Evolutionary conservation across 257 asterid species (phyloP), one percentile per base, ranked within the genome.

Genomic region (Solanum okadae): DNA sequence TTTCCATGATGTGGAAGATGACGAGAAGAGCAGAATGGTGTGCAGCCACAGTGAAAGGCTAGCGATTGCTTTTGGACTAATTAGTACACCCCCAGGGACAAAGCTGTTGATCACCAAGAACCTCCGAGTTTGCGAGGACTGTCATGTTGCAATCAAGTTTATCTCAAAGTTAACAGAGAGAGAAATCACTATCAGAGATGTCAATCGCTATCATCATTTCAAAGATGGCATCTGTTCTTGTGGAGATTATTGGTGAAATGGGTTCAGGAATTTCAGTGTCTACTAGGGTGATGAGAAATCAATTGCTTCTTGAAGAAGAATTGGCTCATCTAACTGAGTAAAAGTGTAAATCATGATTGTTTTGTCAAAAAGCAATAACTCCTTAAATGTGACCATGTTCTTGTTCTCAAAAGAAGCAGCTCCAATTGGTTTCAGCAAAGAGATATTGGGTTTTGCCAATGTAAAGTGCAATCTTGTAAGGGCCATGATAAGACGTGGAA

Each of bases 71-170:
- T 93, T 93, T 81, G 97, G 95, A 23, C 90, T 94, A 35, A 90
- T 94, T 40, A 91, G 93, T 81, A 94, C 95, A 4, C 92, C 94
- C 7, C 90, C 94, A 3, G 95, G 94, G 84, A 91, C 92, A 22
- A 93, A 89, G 88, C 92, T 94, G 86, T 88, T 92, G 61, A 86
- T 94, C 38, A 91, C 94, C 5, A 94, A 94, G 88, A 94, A 94
- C 73, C 90, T 94, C 25, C 93, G 94, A 25, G 89, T 92, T 65
- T 94, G 97, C 44, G 95, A 94, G 94, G 97, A 94, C 83, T 94
- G 95, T 86, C 97, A 93, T 88, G 95, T 87, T 35, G 95, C 90
- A 3, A 83, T 93, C 81, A 94, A 92, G 91, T 83, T 92, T 40
- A 91, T 94, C 35, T 93, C 97, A 1, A 91, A 87, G 68, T 87